Percentiles rank a stretch among this genome's conserved stretches.
Conservation (phyloP, 805 yeast species). For the Ogataea nonfermentans region DNA sequence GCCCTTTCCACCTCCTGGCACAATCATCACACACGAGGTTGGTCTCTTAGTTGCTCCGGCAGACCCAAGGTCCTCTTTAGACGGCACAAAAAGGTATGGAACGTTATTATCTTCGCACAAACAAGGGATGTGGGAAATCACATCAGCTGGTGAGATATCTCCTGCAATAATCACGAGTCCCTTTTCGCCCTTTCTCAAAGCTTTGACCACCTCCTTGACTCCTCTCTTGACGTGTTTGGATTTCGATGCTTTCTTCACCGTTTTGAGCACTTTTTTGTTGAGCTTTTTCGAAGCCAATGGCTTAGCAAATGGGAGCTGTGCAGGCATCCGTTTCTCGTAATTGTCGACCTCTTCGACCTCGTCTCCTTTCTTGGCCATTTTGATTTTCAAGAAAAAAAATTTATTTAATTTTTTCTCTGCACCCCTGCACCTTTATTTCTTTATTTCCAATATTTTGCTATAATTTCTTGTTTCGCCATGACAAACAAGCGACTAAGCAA, state of each 20-base stretch:
- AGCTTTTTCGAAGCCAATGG: conserved; percentile 96
- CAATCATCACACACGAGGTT: conserved; percentile 94
- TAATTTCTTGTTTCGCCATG: conserved; percentile 1
- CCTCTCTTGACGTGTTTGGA: conserved; percentile 98
- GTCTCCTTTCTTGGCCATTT: conserved; percentile 44
- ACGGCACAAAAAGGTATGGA: conserved; percentile 91
- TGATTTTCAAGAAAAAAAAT: conserved; percentile 10
- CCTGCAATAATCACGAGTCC: conserved; percentile 97
- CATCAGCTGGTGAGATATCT: conserved; percentile 96
- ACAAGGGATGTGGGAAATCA: conserved; percentile 95
- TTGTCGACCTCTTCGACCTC: conserved; percentile 56
- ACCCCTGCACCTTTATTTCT: conserved; percentile 4
- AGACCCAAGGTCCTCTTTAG: conserved; percentile 96
- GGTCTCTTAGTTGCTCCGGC: conserved; percentile 99
- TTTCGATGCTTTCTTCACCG: conserved; percentile 96
- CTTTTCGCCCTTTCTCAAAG: conserved; percentile 96
- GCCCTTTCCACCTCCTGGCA: conserved; percentile 93
- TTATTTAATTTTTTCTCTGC: conserved; percentile 4
- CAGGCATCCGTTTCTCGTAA: conserved; percentile 89
- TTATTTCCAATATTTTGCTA: conserved; percentile 2
- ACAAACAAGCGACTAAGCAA: conserved; percentile 1
- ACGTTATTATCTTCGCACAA: conserved; percentile 92
- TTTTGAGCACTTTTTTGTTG: conserved; percentile 91
- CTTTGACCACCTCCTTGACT: conserved; percentile 97
- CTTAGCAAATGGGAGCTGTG: conserved; percentile 85